Percentiles rank a stretch among this genome's conserved stretches.
Evolutionary conservation across 2,329 filamentous ascomycete species (phyloP).

Genomic region (Sporothrix luriei): DNA sequence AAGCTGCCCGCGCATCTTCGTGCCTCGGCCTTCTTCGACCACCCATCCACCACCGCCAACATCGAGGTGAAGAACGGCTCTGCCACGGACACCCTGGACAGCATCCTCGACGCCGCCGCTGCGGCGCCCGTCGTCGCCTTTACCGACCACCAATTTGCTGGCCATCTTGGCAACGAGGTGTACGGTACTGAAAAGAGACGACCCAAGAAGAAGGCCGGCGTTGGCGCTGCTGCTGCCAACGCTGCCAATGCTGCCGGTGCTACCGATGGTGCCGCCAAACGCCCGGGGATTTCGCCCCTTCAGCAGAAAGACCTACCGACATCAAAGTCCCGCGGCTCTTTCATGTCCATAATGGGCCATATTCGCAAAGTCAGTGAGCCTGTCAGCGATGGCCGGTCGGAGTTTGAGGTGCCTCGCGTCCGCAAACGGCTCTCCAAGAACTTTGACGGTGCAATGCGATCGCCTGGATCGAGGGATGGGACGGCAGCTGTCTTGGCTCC

Average conservation of each 20-base stretch:
- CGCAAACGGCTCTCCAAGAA: conserved; percentile 35
- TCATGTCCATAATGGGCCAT: conserved; percentile 53
- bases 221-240: neutral
- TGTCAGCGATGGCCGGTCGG: conserved; percentile 30
- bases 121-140: conserved; percentile 87
- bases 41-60: conserved; percentile 55
- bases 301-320: neutral
- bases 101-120: conserved; percentile 86
- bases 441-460: conserved; percentile 24
- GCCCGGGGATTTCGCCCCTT: neutral
- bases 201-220: conserved; percentile 41
- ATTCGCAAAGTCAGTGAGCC: conserved; percentile 40
- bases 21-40: conserved; percentile 89
- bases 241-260: neutral
- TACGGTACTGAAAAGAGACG: conserved; percentile 66
- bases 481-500: conserved; percentile 28
- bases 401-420: conserved; percentile 32
- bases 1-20: conserved; percentile 79
- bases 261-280: neutral
- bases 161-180: conserved; percentile 72
- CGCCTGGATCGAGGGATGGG: conserved; percentile 24
- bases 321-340: conserved; percentile 46
- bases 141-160: conserved; percentile 82
- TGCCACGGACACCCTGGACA: conserved; percentile 84
- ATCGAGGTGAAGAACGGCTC: conserved; percentile 73